Base-by-base conservation (phyloP, 768 basidiomycete genomes). In the Baorangia bicolor region DNA sequence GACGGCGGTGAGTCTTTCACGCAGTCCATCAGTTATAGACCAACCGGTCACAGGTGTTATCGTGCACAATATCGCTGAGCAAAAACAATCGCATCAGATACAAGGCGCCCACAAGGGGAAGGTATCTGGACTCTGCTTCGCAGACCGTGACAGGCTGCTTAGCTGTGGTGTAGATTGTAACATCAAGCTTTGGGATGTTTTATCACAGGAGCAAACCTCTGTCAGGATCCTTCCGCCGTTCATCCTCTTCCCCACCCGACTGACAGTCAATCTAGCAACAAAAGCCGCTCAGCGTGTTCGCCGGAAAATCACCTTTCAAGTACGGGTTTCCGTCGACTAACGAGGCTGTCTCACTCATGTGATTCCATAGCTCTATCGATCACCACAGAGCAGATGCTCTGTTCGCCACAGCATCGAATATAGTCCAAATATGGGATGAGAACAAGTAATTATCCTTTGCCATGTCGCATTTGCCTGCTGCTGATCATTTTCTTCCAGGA, bases 381-480 rank as follows among this genome's bases (percentile, higher is more conserved):
- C 97, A 98, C 67, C 97, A 98, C 69, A 82, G 88, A 43, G 83
- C 84, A 34, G 90, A 95, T 55, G 78, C 88, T n/a, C 72, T 94
- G 5, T 99, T 99, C 63, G 96, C 94, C 1, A 95, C 96, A 0
- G 94, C 94, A 2, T 96, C 94, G 0, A 92, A 88, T 63, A 81
- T 83, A 45, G 94, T 99, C 8, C 96, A 98, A 70, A 81, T 99
- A 61, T 99, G 97, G 97, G 97, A 99, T 63, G 94, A 98, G 73
- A 95, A 88, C 35, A 93, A 93, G 91, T 93, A 34, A 16, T 2
- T 61, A 11, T 33, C 39, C 33, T 42, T 40, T 39, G 16, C 21
- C 23, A 10, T 38, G 12, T 18, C 16, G 16, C 20, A 14, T 38
- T 23, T 50, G 1, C 20, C n/a, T 37, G 30, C 21, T 39, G 28